Evolutionary conservation across 78 protist species (phyloP).

Genomic region (slime mould (Dictyostelium discoideum)): dicty_2.7 NC_007088.5:1477501-1478000

Average conservation of each 20-base stretch:
- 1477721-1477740: not conserved
- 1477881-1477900: not conserved
- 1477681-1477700: not conserved
- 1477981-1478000: not conserved
- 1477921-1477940: not conserved
- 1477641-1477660: not conserved
- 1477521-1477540: constrained; percentile 38
- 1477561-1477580: constrained; percentile 13
- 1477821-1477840: not conserved
- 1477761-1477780: not conserved
- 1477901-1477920: not conserved
- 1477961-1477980: not conserved
- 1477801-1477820: not conserved
- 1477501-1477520: constrained; percentile 39
- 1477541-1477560: not conserved
- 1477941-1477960: not conserved
- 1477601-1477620: constrained; percentile 1
- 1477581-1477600: constrained; percentile 16
- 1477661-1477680: not conserved
- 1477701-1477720: not conserved
- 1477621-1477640: constrained; percentile 9
- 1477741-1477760: not conserved
- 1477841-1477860: not conserved
- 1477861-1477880: constrained; percentile 1
- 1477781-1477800: not conserved